A percentile compares a stretch with the other conserved stretches of the same genome.
These are phyloP conservation scores for Globisporangium solare DNA, from an alignment of 352 stramenopile species.

Conservation along the genomic window DNA sequence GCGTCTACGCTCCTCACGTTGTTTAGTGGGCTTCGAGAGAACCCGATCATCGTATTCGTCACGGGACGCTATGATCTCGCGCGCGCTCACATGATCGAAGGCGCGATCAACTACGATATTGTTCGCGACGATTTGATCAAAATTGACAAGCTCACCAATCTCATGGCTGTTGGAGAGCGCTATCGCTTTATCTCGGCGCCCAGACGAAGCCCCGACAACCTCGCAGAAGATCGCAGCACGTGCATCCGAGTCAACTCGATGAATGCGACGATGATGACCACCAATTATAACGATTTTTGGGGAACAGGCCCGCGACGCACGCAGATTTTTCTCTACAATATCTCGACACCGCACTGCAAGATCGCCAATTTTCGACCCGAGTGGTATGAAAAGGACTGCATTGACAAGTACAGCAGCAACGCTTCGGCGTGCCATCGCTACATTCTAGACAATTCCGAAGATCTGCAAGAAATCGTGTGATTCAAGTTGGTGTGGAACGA, in stretches of 20 bases:
- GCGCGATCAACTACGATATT: constrained; percentile 27
- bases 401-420: constrained; percentile 27
- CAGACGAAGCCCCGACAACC: constrained; percentile 22
- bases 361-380: constrained; percentile 34
- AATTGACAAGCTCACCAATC: constrained; percentile 12
- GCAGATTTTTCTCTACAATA: constrained; percentile 38
- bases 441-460: constrained; percentile 49
- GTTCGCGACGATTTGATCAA: constrained; percentile 16
- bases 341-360: constrained; percentile 36
- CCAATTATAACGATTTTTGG: constrained; percentile 47
- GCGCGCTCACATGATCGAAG: constrained; percentile 16
- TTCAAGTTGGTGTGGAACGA: constrained; percentile 29
- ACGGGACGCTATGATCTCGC: constrained; percentile 21
- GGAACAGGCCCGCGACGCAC: constrained; percentile 28
- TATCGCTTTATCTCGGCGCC: constrained; percentile 30
- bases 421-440: constrained; percentile 34
- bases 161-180: constrained; percentile 15
- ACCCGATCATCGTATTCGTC: constrained; percentile 23
- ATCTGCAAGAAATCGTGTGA: constrained; percentile 25
- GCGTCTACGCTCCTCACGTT: constrained; percentile 26
- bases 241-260: constrained; percentile 42
- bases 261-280: constrained; percentile 23
- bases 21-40: constrained; percentile 27
- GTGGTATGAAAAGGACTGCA: constrained; percentile 37
- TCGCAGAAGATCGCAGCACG: constrained; percentile 35